Percentiles rank a stretch among this genome's conserved stretches.
Conservation (phyloP, 1,284 basidiomycete species). For the Gomphus bonarii region DNA sequence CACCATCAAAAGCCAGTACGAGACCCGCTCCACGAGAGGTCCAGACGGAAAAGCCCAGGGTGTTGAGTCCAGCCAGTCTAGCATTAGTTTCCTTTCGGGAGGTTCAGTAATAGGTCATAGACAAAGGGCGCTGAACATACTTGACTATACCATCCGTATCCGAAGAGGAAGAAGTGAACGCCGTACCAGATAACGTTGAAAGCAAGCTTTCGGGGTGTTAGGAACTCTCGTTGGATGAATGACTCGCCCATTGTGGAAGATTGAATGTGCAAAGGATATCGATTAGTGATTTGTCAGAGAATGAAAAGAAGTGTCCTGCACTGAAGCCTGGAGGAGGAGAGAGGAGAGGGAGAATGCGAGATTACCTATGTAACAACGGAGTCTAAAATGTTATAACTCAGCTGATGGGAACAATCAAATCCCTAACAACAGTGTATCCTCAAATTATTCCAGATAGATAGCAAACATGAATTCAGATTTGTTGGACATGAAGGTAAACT, state of each 20-base stretch:
- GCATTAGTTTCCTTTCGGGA: slow-evolving; percentile 44
- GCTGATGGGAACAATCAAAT: not conserved
- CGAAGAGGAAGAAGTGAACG: slow-evolving; percentile 57
- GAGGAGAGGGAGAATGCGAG: not conserved
- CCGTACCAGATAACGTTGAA: slow-evolving; percentile 77
- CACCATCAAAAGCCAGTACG: slow-evolving; percentile 74
- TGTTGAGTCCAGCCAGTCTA: slow-evolving; percentile 63
- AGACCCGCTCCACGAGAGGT: slow-evolving; percentile 78
- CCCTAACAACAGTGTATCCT: not conserved
- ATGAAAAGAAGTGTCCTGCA: slow-evolving; percentile 7
- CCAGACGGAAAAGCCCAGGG: slow-evolving; percentile 75
- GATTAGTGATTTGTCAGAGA: not conserved
- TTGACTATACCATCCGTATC: slow-evolving; percentile 74
- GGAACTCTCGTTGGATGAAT: slow-evolving; percentile 65
- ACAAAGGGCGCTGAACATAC: slow-evolving; percentile 24
- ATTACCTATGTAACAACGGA: not conserved
- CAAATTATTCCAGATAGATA: not conserved
- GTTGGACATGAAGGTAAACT: not conserved
- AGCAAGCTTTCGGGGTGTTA: slow-evolving; percentile 46
- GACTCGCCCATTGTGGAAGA: slow-evolving; percentile 42
- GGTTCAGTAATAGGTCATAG: not conserved
- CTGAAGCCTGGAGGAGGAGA: not conserved
- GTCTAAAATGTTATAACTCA: not conserved
- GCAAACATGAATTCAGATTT: not conserved
- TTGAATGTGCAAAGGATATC: not conserved